A percentile compares a stretch with the other conserved stretches of the same genome.
These are phyloP conservation scores for Tolypocladium cylindrosporum DNA, from an alignment of 2,329 filamentous ascomycete genomes.

Conservation along the genomic window DNA sequence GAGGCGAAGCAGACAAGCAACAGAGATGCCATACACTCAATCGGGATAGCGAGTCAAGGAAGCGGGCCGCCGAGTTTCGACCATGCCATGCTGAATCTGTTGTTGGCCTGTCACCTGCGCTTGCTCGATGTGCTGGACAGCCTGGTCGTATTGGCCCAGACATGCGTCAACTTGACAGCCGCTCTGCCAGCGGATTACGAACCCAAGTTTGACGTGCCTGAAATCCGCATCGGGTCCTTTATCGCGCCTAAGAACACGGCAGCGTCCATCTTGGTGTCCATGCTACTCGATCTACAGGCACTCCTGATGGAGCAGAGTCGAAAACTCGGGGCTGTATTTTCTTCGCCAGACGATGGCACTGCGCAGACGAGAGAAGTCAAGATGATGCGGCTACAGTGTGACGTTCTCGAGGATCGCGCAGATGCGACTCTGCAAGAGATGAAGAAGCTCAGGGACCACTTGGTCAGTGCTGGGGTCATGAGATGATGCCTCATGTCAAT, in stretches of 20 bases:
- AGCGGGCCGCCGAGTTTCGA: conserved; percentile 13
- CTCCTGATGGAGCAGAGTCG: conserved; percentile 9
- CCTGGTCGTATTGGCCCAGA: conserved; percentile 17
- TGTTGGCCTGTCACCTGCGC: conserved; percentile 26
- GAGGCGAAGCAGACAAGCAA: background rate
- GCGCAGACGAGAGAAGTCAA: conserved; percentile 8
- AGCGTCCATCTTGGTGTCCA: conserved; percentile 20
- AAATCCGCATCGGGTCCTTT: conserved; percentile 30
- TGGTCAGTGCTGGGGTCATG: background rate
- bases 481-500: background rate
- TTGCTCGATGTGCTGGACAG: conserved; percentile 25
- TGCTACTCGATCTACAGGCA: conserved; percentile 20
- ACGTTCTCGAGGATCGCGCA: background rate
- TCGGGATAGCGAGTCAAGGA: background rate
- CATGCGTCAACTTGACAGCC: conserved; percentile 20
- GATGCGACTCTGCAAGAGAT: background rate
- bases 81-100: conserved; percentile 22
- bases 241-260: conserved; percentile 21
- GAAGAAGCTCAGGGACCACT: background rate
- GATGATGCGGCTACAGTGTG: conserved; percentile 12
- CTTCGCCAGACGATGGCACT: conserved; percentile 1
- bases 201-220: conserved; percentile 25
- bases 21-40: background rate
- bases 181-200: conserved; percentile 16
- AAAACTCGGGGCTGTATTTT: conserved; percentile 6